Base-by-base conservation (phyloP, 2,329 filamentous ascomycete species). In the Penicillium expansum region DNA sequence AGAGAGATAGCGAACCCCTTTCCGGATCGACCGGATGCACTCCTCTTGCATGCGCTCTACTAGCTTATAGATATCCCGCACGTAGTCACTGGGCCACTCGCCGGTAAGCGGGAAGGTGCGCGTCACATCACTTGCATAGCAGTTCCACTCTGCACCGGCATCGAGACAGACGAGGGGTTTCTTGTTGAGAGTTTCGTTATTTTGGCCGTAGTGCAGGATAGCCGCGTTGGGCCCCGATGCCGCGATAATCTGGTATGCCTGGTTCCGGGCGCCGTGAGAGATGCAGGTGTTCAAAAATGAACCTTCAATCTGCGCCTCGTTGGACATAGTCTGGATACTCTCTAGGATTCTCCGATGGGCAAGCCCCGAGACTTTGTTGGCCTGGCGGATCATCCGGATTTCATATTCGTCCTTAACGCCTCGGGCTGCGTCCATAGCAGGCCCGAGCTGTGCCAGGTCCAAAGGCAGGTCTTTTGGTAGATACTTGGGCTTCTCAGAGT, bases 171-270 rank as follows among this genome's bases (percentile, higher is more conserved):
- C 76, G 66, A 95, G 88, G 53, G 90, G 84, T 76, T 93, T 92
- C 42, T 85, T 85, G 0, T 77, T 76, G 35, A 93, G 77, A 0
- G 86, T 81, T 68, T 87, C 82, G 62, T 92, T 81, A 72, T 96
- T 96, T 69, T 88, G 84, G 24, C 91, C 85, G 67, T 97, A 97
- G 76, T 97, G 93, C 33, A 97, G 82, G 1, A 91, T 94, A 5
- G 92, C 90, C 0, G 89, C 92, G 16, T 90, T 87, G 5, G 86
- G 82, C 11, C 93, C 93, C 33, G 85, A 84, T 0, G 91, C 93
- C 18, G 94, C 86, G 67, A 97, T 97, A 58, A 88, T 87, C 63
- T 89, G 85, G 75, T 97, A 97, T 1, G 93, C 88, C 79, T 95
- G 91, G 66, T 94, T 86, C 70, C 86, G 88, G 51, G 89, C 88